Base-by-base conservation (phyloP, 2,329 filamentous ascomycete genomes). In the Blastomyces silverae region DNA sequence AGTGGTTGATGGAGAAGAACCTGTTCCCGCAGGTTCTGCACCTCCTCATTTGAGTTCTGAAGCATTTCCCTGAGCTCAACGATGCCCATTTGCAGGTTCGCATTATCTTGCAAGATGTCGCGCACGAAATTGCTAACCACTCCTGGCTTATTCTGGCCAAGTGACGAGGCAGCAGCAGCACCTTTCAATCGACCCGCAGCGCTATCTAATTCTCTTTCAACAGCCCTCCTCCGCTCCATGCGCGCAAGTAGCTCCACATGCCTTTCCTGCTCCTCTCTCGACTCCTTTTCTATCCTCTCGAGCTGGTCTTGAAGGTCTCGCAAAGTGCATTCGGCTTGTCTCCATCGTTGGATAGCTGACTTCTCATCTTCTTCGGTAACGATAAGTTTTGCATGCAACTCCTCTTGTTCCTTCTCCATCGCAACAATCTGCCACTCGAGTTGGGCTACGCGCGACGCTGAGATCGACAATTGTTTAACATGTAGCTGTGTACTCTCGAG, bases 81-180 rank as follows among this genome's bases (percentile, higher is more conserved):
- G 66, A 97, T 95, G 20, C 92, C 92, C 67, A 94, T 84, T 75
- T 99, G 94, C 56, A 99, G 80, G 70, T 91, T 96, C 11, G 92
- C 91, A 73, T 99, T 99, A 75, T 99, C 94, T 72, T 96, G 89
- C 22, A 99, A 81, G 64, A 99, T 90, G 74, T 97, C 94, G 70
- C 92, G 91, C 64, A 99, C 94, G 71, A 99, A 97, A 73, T 95
- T 91, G 25, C 91, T 92, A n/a, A 97, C 91, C 48, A 96, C 91
- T 65, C 82, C 83, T 64, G 79, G 80, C 69, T 84, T 84, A 39
- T 84, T 82, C 3, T 83, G 82, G 3, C 82, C 83, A 52, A 89
- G 78, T 2, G 86, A 86, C 69, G 86, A 88, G 37, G 84, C 83
- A 0, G 89, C 90, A 2, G 91, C 91, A 15, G 90, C 89, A 11